Evolutionary conservation across 768 basidiomycete genomes (phyloP), one percentile per base, ranked within the genome.

Genomic region (Crepidotus variabilis): DNA sequence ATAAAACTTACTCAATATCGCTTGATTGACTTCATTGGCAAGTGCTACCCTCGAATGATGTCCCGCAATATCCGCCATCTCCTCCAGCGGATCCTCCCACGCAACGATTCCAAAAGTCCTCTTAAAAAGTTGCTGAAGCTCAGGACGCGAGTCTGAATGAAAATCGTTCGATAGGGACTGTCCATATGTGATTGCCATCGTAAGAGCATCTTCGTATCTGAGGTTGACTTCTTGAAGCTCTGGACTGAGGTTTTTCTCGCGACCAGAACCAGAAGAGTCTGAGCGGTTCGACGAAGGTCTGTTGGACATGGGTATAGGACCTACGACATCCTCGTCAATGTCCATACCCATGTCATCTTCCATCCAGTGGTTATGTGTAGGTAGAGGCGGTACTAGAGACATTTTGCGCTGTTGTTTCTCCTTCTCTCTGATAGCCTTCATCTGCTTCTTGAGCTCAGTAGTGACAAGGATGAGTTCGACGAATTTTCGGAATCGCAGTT

Each of bases 401-500:
- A 68, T 65, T 47, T 66, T 65, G 39, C 50, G 52, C 14, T 52
- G 55, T 51, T 71, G 67, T 13, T 57, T 58, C 66, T 70, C 62
- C 60, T 63, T 56, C 62, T 72, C 57, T 51, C 61, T 63, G 47
- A 65, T 72, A 28, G 67, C 69, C 57, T 77, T 77, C 73, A 85
- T 79, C 61, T 73, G 78, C 71, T 87, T 86, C 74, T 84, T 82
- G 58, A 88, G 72, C 58, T 86, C 88, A 5, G 83, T 79, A 9
- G 89, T 84, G 60, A 85, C 82, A 61, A 92, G 65, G 13, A 91
- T 81, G 24, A 92, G 79, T 69, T 94, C 92, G 47, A 94, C 85
- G 63, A 94, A 92, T 70, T 88, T 90, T 63, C 91, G 80, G 71
- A 91, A 92, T 22, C 87, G 82, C 62, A 95, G 71, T 68, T 89